These are phyloP conservation scores for Daldinia caldariorum DNA, from an alignment of 495 filamentous ascomycete species.

Conservation along the genomic window DNA sequence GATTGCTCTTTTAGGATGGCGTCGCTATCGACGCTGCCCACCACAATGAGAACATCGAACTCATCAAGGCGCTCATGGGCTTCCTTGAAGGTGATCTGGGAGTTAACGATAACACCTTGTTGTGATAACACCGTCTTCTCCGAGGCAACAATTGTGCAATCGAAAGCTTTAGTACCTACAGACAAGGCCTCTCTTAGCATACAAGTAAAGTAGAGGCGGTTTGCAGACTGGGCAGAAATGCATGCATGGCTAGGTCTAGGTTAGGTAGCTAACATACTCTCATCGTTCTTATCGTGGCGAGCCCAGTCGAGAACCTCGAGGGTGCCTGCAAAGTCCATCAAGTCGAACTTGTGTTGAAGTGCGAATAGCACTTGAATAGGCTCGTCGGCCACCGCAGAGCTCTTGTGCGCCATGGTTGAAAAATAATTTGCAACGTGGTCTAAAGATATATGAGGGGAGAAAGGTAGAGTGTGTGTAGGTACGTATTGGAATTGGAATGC, in stretches of 20 bases:
- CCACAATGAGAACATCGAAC: slow-evolving; percentile 76
- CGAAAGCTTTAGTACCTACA: slow-evolving; percentile 66
- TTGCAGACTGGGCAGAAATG: slow-evolving; percentile 20
- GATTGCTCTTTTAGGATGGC: slow-evolving; percentile 64
- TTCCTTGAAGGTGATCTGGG: slow-evolving; percentile 74
- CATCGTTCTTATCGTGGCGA: slow-evolving; percentile 68
- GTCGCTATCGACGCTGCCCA: slow-evolving; percentile 66
- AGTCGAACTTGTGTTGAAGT: slow-evolving; percentile 60
- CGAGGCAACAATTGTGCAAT: slow-evolving; percentile 73
- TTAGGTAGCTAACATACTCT: slow-evolving; percentile 57
- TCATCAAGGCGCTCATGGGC: slow-evolving; percentile 70
- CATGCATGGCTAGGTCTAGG: no score
- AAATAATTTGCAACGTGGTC: neutral
- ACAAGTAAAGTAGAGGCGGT: slow-evolving; percentile 13
- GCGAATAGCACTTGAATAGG: slow-evolving; percentile 62
- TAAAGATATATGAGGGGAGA: neutral
- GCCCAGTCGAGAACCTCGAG: slow-evolving; percentile 70
- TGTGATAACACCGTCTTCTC: slow-evolving; percentile 67
- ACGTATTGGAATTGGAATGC: slow-evolving; percentile 13
- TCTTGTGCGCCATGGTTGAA: slow-evolving; percentile 60
- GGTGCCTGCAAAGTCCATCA: slow-evolving; percentile 73
- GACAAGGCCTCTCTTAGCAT: slow-evolving; percentile 22
- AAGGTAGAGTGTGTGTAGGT: neutral
- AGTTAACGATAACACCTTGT: slow-evolving; percentile 78
- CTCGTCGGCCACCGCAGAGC: slow-evolving; percentile 58